phyloP scores from a whole-genome alignment of 495 filamentous ascomycete genomes.

The Trichoderma asperelloides region DNA sequence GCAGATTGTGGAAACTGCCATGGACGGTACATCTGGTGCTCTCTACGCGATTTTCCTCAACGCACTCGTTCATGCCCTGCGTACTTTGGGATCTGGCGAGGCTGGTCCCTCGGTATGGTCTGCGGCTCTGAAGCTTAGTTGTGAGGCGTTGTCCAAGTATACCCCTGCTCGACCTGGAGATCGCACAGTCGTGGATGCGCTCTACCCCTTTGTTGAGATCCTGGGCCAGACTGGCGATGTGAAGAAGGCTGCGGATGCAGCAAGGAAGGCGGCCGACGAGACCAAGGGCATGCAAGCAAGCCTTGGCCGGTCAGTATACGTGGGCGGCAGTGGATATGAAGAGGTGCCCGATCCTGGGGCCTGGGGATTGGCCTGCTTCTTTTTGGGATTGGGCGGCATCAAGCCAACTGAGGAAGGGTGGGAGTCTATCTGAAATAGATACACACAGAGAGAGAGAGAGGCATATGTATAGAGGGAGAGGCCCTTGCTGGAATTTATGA shows the following conservation, averaged over 20 bases:
- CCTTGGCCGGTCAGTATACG: conserved; percentile 82
- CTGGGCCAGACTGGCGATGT: conserved; percentile 55
- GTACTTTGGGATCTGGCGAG: conserved; percentile 40
- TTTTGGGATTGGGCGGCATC: conserved; percentile 58
- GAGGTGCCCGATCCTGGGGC: conserved; percentile 90
- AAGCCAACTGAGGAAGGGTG: conserved; percentile 24
- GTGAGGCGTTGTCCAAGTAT: conserved; percentile 65
- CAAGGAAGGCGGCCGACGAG: conserved; percentile 63
- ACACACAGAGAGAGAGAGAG: background rate
- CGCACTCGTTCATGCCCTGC: conserved; percentile 68
- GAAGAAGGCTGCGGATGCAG: conserved; percentile 62
- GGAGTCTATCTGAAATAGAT: conserved; percentile 16
- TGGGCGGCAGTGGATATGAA: conserved; percentile 72
- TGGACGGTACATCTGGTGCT: conserved; percentile 95
- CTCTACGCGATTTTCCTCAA: conserved; percentile 96
- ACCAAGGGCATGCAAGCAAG: conserved; percentile 90
- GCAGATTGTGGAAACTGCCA: conserved; percentile 73
- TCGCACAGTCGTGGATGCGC: conserved; percentile 81
- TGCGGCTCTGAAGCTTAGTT: conserved; percentile 59
- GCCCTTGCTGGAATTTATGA: background rate
- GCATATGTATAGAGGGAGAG: too few species aligned
- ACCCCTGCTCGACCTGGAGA: conserved; percentile 87
- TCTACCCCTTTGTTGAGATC: conserved; percentile 75
- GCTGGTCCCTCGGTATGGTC: conserved; percentile 59
- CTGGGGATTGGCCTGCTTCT: conserved; percentile 71